Evolutionary conservation across 208 protist species (phyloP).

Genomic region (Acanthamoeba healyi): DNA sequence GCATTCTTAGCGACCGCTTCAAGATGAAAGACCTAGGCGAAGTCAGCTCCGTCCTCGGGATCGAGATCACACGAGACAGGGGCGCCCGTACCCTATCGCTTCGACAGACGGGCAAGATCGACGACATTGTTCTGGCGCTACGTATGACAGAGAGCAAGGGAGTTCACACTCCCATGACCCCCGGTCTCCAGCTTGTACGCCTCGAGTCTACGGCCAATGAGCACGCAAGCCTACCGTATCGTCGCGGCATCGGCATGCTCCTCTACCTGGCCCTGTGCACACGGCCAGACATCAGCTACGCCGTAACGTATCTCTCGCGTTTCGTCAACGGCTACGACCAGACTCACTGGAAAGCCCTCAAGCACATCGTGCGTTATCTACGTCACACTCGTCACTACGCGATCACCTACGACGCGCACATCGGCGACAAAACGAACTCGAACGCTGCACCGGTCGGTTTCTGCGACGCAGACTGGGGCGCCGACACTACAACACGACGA

Average conservation of each 20-base stretch:
- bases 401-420: not conserved
- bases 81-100: not conserved
- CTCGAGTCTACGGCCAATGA: not conserved
- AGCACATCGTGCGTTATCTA: not conserved
- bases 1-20: not conserved
- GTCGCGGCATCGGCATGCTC: not conserved
- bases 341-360: constrained; percentile 2
- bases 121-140: no score
- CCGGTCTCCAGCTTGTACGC: not conserved
- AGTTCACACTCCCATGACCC: not conserved
- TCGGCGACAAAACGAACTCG: no score
- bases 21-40: constrained; percentile 18
- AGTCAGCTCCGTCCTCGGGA: not conserved
- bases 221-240: not conserved
- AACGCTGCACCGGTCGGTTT: no score
- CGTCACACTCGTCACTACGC: not conserved
- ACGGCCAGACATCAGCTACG: not conserved
- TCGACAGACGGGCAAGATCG: not conserved
- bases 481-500: no score
- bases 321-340: not conserved
- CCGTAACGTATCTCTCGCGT: not conserved
- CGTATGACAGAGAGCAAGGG: not conserved
- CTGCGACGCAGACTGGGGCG: no score
- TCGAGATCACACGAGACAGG: not conserved
- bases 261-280: not conserved